Conservation (phyloP, 257 asterid species). For the Fraxinus excelsior region DNA sequence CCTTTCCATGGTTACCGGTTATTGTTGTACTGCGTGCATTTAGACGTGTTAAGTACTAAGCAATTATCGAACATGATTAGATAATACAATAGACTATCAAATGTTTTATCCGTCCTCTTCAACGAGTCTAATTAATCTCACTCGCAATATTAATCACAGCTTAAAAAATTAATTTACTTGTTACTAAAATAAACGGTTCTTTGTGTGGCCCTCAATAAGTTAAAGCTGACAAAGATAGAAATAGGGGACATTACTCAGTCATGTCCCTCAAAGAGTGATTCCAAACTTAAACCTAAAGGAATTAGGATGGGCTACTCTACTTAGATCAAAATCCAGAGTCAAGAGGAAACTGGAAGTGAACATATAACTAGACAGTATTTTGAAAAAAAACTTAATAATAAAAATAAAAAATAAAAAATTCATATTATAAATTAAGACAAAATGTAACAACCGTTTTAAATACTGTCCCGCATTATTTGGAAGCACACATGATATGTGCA, state of each 20-base stretch:
- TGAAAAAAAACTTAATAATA: too few relatives aligned
- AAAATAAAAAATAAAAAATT: not conserved
- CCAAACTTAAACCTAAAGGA: constrained; percentile 41
- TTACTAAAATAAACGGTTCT: constrained; percentile 23
- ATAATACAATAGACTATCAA: too few relatives aligned
- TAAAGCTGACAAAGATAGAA: constrained; percentile 24
- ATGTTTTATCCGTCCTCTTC: too few relatives aligned
- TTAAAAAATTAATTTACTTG: constrained; percentile 10
- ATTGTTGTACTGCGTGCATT: not conserved
- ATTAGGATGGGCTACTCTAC: constrained; percentile 10
- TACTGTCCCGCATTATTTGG: not conserved
- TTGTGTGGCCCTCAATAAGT: constrained; percentile 24
- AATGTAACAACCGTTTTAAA: not conserved
- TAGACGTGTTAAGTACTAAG: not conserved
- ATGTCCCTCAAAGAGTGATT: constrained; percentile 31
- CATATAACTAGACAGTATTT: not conserved
- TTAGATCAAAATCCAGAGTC: constrained; percentile 10
- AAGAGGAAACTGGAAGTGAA: not conserved
- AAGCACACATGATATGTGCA: not conserved
- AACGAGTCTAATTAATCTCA: not conserved
- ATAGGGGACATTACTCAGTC: constrained; percentile 27
- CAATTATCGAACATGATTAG: too few relatives aligned
- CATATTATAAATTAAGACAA: not conserved
- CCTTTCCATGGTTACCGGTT: not conserved
- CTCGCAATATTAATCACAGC: constrained; percentile 5